Percentiles rank a stretch among this genome's conserved stretches.
These are phyloP conservation scores for Starmerella tilneyi DNA, from an alignment of 805 yeast species.

Conservation along the genomic window DNA sequence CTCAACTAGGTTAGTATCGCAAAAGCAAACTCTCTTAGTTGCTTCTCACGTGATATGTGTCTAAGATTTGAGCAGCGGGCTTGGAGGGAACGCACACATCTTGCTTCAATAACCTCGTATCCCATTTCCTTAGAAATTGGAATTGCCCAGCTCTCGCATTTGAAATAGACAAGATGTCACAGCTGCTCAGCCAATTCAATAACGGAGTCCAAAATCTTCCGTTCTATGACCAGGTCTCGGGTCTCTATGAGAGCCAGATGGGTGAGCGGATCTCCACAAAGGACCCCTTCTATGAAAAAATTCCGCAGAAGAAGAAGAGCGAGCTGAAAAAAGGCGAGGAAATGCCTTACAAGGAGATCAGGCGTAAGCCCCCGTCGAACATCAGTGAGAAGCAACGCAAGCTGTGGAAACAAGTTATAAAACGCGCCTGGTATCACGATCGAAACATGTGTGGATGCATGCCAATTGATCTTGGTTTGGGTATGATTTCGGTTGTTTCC, in stretches of 20 bases:
- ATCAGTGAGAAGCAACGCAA: constrained; percentile 50
- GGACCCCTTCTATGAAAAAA: constrained; percentile 30
- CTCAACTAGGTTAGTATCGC: too few relatives aligned
- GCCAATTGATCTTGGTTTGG: constrained; percentile 58
- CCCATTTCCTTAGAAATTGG: too few relatives aligned
- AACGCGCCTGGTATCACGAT: constrained; percentile 80
- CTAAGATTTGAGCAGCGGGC: too few relatives aligned
- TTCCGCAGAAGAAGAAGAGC: constrained; percentile 36
- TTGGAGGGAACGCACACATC: too few relatives aligned
- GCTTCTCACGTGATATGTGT: background rate
- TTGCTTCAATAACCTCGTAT: too few relatives aligned
- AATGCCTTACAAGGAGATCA: constrained; percentile 38
- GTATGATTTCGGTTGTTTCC: constrained; percentile 63
- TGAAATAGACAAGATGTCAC: constrained; percentile 5
- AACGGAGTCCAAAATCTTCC: constrained; percentile 40
- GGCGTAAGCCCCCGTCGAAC: constrained; percentile 41
- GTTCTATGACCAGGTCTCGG: constrained; percentile 48
- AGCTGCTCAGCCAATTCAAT: constrained; percentile 16
- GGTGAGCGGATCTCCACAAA: constrained; percentile 53
- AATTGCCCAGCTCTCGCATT: too few relatives aligned
- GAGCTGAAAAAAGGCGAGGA: constrained; percentile 29
- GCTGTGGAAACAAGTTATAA: constrained; percentile 63
- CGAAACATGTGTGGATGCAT: constrained; percentile 46
- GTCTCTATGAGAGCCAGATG: constrained; percentile 54
- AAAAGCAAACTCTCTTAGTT: background rate